These are phyloP conservation scores for Agaricus subrufescens DNA, from an alignment of 768 basidiomycete genomes.

Conservation along the genomic window DNA sequence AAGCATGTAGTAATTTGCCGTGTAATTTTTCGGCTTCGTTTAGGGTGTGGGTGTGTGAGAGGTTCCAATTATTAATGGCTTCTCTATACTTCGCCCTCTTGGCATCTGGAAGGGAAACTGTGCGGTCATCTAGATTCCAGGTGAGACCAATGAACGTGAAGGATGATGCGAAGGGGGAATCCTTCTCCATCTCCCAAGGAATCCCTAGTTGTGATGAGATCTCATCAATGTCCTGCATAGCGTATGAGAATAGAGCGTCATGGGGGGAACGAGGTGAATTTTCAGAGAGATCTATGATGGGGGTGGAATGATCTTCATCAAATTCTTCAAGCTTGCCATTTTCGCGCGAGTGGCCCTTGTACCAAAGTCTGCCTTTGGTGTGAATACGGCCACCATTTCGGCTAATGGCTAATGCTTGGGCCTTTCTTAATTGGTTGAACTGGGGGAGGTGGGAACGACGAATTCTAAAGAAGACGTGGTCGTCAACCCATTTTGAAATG, in stretches of 20 bases:
- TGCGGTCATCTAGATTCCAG: neutral
- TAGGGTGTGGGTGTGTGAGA: conserved; percentile 12
- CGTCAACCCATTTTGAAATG: conserved; percentile 26
- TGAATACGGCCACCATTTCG: neutral
- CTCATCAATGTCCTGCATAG: conserved; percentile 24
- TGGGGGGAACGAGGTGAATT: neutral
- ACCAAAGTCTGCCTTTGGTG: conserved; percentile 18
- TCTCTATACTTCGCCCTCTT: conserved; percentile 14
- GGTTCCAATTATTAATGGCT: conserved; percentile 19
- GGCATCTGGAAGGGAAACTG: conserved; percentile 12
- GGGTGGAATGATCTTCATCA: conserved; percentile 22
- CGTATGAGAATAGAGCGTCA: neutral
- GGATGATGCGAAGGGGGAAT: neutral
- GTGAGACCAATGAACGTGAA: conserved; percentile 8
- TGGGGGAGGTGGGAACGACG: neutral
- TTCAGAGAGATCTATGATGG: conserved; percentile 20
- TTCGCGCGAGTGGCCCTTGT: conserved; percentile 13
- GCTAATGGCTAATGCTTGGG: neutral
- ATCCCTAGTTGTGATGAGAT: conserved; percentile 21
- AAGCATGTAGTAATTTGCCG: neutral
- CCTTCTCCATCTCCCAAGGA: conserved; percentile 17
- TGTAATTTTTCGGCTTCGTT: conserved; percentile 14
- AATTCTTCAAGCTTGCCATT: conserved; percentile 21
- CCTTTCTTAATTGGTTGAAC: neutral
- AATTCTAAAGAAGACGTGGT: conserved; percentile 21